Evolutionary conservation across 2,329 filamentous ascomycete species (phyloP).

Genomic region (Dothistroma pini): DNA sequence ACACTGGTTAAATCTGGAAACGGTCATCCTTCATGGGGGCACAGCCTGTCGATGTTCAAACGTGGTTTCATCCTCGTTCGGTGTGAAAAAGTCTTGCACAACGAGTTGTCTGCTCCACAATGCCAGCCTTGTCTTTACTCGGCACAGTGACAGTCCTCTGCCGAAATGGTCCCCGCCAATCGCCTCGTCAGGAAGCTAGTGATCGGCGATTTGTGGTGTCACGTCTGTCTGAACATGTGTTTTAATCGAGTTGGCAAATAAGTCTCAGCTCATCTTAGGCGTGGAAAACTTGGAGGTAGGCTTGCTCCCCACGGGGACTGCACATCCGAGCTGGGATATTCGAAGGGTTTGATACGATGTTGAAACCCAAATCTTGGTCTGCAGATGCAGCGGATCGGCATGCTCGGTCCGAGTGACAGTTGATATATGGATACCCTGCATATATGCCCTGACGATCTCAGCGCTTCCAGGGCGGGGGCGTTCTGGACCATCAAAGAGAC

Average conservation of each 20-base stretch:
- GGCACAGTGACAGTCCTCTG: not conserved
- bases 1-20: no score
- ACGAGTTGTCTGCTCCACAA: not conserved
- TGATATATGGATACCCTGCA: not conserved
- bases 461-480: not conserved
- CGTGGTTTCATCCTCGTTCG: not conserved
- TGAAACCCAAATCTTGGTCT: not conserved
- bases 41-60: not conserved
- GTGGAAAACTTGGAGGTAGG: not conserved
- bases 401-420: not conserved
- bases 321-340: not conserved
- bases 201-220: not conserved
- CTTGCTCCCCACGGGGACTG: slow-evolving; percentile 1
- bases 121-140: not conserved
- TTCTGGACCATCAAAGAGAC: no score
- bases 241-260: not conserved
- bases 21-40: not conserved
- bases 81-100: not conserved
- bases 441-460: not conserved
- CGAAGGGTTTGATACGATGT: not conserved
- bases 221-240: not conserved
- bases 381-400: not conserved
- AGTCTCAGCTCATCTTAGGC: not conserved
- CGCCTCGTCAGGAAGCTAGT: not conserved
- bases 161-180: not conserved